Conservation (phyloP, 768 basidiomycete species). For the Phaeotremella fagi region DNA sequence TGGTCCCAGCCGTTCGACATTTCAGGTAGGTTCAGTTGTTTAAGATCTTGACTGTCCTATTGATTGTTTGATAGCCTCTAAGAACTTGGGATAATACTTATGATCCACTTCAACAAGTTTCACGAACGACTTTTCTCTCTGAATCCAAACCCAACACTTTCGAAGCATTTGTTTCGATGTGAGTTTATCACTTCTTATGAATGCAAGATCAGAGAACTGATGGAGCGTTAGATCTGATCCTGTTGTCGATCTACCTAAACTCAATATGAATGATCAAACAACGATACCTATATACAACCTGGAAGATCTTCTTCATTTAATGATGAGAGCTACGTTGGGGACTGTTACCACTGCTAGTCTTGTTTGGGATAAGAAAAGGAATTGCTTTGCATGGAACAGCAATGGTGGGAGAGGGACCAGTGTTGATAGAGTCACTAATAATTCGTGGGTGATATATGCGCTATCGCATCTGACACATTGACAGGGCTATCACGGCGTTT, state of each 20-base stretch:
- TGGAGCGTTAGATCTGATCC: too few species aligned
- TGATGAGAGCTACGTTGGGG: conserved; percentile 33
- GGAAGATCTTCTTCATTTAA: conserved; percentile 8
- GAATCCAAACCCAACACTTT: conserved; percentile 4
- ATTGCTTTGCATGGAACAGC: conserved; percentile 13
- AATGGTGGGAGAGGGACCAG: conserved; percentile 9
- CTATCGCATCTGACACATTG: not conserved
- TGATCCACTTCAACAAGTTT: not conserved
- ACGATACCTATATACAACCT: conserved; percentile 13
- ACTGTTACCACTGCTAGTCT: conserved; percentile 18
- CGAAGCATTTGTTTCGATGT: conserved; percentile 17
- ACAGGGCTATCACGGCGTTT: conserved; percentile 15
- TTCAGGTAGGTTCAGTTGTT: not conserved
- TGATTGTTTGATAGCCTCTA: conserved; percentile 6
- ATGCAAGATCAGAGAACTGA: too few species aligned
- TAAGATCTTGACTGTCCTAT: not conserved
- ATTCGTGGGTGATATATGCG: conserved; percentile 13
- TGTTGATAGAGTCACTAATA: conserved; percentile 9
- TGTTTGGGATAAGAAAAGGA: conserved; percentile 21
- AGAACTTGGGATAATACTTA: conserved; percentile 16
- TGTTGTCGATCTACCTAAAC: not conserved
- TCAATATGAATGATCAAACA: not conserved
- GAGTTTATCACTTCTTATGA: not conserved
- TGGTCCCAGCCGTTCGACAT: conserved; percentile 8
- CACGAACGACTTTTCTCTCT: conserved; percentile 7